Percentiles rank a stretch among this genome's conserved stretches.
Evolutionary conservation across 1,284 basidiomycete genomes (phyloP).

Genomic region (Naganishia cerealis): DNA sequence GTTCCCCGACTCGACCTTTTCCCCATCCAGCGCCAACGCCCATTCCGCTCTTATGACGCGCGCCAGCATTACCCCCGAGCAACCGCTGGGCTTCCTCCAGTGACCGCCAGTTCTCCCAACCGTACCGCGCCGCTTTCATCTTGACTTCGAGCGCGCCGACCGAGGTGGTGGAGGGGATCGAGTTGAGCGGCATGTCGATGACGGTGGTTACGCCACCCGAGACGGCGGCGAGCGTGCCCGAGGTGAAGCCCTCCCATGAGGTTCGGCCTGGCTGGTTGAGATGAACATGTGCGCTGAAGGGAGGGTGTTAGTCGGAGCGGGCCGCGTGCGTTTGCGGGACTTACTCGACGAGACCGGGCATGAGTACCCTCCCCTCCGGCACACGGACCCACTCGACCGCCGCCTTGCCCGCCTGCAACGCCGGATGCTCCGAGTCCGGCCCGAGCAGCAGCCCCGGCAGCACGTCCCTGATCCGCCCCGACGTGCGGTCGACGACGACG

Average conservation of each 20-base stretch:
- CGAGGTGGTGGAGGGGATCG: constrained; percentile 88
- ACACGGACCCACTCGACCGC: constrained; percentile 46
- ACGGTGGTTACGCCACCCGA: constrained; percentile 87
- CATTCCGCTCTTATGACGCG: constrained; percentile 19
- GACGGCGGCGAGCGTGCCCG: constrained; percentile 81
- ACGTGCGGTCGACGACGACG: constrained; percentile 62
- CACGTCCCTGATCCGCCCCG: constrained; percentile 70
- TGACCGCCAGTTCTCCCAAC: constrained; percentile 40
- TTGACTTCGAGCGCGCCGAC: constrained; percentile 71
- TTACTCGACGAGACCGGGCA: constrained; percentile 83
- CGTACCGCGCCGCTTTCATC: constrained; percentile 63
- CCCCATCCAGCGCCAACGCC: constrained; percentile 58
- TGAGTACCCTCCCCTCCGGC: constrained; percentile 56
- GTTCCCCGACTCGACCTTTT: constrained; percentile 17
- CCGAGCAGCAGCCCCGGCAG: constrained; percentile 35
- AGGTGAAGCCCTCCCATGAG: constrained; percentile 88
- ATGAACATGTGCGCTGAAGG: constrained; percentile 77
- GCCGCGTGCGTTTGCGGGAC: too few species aligned
- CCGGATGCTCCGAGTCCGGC: neutral
- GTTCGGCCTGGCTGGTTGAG: constrained; percentile 79
- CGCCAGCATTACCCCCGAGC: constrained; percentile 16
- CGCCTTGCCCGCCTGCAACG: constrained; percentile 8
- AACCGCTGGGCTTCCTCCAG: constrained; percentile 26
- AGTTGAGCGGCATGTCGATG: constrained; percentile 94
- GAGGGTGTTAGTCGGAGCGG: neutral